Evolutionary conservation across 1,139 yeast species (phyloP).

Genomic region (Scheffersomyces parashehatae): DNA sequence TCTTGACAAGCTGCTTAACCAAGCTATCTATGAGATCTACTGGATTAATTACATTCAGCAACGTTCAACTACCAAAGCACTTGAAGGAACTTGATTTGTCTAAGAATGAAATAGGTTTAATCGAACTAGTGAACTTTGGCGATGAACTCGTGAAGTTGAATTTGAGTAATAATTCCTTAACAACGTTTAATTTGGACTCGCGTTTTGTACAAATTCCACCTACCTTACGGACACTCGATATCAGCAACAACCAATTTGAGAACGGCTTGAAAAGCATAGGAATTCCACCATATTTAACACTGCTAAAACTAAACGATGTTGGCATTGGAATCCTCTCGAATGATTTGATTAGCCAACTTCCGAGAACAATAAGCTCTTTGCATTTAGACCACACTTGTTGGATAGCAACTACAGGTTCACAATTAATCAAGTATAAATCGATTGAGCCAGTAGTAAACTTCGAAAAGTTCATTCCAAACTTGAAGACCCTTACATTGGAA

Average conservation of each 20-base stretch:
- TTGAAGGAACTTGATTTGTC: constrained; percentile 17
- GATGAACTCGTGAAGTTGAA: constrained; percentile 12
- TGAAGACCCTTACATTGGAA: background rate
- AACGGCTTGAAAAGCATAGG: constrained; percentile 6
- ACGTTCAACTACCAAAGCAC: constrained; percentile 17
- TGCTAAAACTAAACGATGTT: constrained; percentile 10
- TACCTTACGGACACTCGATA: constrained; percentile 10
- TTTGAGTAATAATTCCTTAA: constrained; percentile 15
- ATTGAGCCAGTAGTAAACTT: background rate
- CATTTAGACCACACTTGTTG: constrained; percentile 7
- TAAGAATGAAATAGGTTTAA: constrained; percentile 19
- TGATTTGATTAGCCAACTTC: constrained; percentile 7
- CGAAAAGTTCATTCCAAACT: background rate
- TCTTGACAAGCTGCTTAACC: constrained; percentile 17
- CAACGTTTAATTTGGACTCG: constrained; percentile 7
- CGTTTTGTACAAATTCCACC: constrained; percentile 7
- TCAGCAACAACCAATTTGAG: constrained; percentile 15
- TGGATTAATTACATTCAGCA: constrained; percentile 20
- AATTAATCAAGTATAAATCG: background rate
- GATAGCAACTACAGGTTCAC: background rate
- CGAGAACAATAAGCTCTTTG: constrained; percentile 7
- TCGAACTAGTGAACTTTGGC: constrained; percentile 15
- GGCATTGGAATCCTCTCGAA: constrained; percentile 7
- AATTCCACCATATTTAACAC: constrained; percentile 9
- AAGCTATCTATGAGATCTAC: constrained; percentile 21